phyloP scores from a whole-genome alignment of 176 grass and related monocot genomes.

The Aechmea fasciata region DNA sequence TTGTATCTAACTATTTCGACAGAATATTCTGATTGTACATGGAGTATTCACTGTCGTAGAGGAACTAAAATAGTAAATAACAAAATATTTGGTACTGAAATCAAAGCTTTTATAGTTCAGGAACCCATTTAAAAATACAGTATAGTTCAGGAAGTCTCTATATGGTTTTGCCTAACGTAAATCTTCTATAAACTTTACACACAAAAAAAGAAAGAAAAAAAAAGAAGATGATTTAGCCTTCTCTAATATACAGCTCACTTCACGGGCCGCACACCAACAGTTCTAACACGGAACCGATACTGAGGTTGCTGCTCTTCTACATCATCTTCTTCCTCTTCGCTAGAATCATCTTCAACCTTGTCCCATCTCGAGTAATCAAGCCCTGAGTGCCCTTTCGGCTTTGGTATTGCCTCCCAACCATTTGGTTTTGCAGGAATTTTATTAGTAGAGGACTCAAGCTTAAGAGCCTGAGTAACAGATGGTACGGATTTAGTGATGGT shows the following conservation, averaged over 20 bases:
- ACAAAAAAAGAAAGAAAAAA: too few relatives aligned
- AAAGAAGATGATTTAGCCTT: too few relatives aligned
- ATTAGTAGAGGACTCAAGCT: slow-evolving; percentile 22
- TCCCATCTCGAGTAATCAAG: slow-evolving; percentile 98
- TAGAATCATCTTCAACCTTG: slow-evolving; percentile 68
- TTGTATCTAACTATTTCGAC: too few relatives aligned
- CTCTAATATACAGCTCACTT: slow-evolving; percentile 30
- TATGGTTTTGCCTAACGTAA: too few relatives aligned
- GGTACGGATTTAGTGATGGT: slow-evolving; percentile 6
- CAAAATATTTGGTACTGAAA: too few relatives aligned
- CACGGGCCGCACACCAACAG: slow-evolving; percentile 53
- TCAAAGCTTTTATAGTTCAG: too few relatives aligned
- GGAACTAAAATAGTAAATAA: too few relatives aligned
- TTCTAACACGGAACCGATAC: slow-evolving; percentile 77
- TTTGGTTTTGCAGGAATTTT: slow-evolving; percentile 16
- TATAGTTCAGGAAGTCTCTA: too few relatives aligned
- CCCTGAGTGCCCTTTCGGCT: slow-evolving; percentile 85
- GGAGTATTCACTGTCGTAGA: too few relatives aligned
- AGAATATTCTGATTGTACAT: too few relatives aligned
- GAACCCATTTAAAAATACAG: too few relatives aligned
- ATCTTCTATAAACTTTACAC: too few relatives aligned
- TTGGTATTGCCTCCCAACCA: slow-evolving; percentile 54
- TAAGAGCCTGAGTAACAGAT: slow-evolving; percentile 10
- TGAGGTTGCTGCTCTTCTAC: slow-evolving; percentile 53
- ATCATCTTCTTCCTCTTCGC: slow-evolving; percentile 73